A percentile compares a stretch with the other conserved stretches of the same genome.
These are phyloP conservation scores for Sclerotiophoma versabilis DNA, from an alignment of 2,329 filamentous ascomycete species.

Conservation along the genomic window DNA sequence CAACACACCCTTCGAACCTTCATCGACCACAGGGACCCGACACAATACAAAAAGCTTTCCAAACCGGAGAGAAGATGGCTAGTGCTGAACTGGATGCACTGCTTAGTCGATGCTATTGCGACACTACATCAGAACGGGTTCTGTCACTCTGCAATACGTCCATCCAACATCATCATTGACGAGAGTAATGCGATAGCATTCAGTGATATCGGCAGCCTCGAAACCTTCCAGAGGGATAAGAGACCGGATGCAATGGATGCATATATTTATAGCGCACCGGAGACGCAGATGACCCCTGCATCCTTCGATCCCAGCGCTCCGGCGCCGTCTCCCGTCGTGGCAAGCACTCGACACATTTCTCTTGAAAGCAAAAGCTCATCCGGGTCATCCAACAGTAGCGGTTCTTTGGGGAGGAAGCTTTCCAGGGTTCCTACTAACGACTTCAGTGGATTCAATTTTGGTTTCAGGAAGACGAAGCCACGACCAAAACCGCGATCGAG, in stretches of 20 bases:
- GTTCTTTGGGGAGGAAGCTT: conserved; percentile 44
- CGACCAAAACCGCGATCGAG: conserved; percentile 35
- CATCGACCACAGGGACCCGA: conserved; percentile 66
- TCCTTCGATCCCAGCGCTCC: conserved; percentile 20
- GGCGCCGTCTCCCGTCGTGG: conserved; percentile 22
- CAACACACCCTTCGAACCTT: conserved; percentile 73
- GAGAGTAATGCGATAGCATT: conserved; percentile 71
- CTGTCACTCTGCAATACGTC: conserved; percentile 73
- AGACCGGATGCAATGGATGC: conserved; percentile 69
- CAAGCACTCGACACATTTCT: conserved; percentile 37
- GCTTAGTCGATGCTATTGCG: conserved; percentile 71
- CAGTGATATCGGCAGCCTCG: conserved; percentile 62
- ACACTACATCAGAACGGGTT: conserved; percentile 70
- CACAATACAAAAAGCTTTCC: conserved; percentile 66
- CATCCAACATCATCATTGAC: conserved; percentile 73
- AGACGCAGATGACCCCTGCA: conserved; percentile 52
- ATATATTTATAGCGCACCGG: conserved; percentile 77
- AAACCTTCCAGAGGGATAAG: conserved; percentile 60
- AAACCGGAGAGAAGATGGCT: conserved; percentile 67
- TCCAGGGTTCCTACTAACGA: conserved; percentile 44
- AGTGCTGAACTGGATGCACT: conserved; percentile 77
- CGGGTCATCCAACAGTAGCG: conserved; percentile 41
- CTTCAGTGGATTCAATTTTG: conserved; percentile 49
- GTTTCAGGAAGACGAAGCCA: conserved; percentile 42
- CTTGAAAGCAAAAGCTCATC: conserved; percentile 47